Conservation (phyloP, 192 early-diverging fungal species). For the Mortierella claussenii region DNA sequence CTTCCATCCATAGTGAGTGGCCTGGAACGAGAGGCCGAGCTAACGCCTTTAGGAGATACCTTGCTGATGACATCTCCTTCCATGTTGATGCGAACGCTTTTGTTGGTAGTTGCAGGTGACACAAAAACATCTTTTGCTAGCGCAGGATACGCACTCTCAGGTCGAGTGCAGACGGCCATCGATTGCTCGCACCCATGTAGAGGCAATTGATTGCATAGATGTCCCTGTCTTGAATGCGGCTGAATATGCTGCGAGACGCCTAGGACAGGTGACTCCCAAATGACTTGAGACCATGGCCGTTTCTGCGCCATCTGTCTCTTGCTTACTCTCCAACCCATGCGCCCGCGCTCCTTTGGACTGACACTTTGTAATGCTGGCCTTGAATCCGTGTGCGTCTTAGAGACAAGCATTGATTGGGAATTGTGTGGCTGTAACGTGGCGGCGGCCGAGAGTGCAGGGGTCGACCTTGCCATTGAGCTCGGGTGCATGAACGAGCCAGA, state of each 20-base stretch:
- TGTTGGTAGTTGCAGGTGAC: constrained; percentile 2
- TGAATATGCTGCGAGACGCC: too few relatives aligned
- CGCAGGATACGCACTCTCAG: constrained; percentile 11
- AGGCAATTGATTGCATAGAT: neutral
- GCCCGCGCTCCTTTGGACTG: neutral
- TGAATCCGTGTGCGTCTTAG: neutral
- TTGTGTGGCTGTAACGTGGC: neutral
- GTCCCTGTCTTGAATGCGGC: neutral
- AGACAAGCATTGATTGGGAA: constrained; percentile 11
- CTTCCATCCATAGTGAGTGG: neutral
- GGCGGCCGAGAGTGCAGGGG: neutral
- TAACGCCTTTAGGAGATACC: neutral
- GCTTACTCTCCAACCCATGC: neutral
- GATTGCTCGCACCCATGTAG: constrained; percentile 3
- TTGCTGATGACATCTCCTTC: constrained; percentile 4
- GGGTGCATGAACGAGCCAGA: neutral
- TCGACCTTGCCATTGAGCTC: constrained; percentile 4
- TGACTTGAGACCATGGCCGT: constrained; percentile 48
- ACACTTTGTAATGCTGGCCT: neutral
- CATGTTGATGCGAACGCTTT: constrained; percentile 35
- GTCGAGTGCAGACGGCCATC: neutral
- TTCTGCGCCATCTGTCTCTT: neutral
- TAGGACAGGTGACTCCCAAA: constrained; percentile 37
- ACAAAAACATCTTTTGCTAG: constrained; percentile 27
- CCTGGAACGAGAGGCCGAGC: neutral